Percentiles rank a stretch among this genome's conserved stretches.
These are phyloP conservation scores for Thelonectria rubi DNA, from an alignment of 2,329 filamentous ascomycete species.

Conservation along the genomic window DNA sequence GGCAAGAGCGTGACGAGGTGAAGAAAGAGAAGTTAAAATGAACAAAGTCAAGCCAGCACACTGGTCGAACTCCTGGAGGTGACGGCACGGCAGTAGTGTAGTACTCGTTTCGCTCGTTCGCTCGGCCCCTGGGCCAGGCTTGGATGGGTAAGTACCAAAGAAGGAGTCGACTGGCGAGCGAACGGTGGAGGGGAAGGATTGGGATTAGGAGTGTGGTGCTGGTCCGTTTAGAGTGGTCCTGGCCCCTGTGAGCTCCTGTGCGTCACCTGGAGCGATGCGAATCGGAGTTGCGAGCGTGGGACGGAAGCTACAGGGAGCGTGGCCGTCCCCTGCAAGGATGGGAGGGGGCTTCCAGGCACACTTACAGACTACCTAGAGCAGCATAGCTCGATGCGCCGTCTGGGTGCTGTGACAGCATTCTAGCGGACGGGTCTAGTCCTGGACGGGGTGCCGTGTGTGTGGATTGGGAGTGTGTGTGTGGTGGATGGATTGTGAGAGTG, in stretches of 20 bases:
- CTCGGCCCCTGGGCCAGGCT: constrained; percentile 19
- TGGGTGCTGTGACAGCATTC: constrained; percentile 10
- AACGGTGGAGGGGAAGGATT: constrained; percentile 26
- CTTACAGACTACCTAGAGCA: constrained; percentile 5
- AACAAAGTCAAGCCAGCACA: constrained; percentile 22
- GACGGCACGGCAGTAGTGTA: constrained; percentile 7
- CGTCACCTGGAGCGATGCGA: constrained; percentile 16
- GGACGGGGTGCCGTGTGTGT: no score
- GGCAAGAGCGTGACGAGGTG: constrained; percentile 7
- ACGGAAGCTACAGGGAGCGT: neutral
- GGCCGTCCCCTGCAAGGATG: neutral
- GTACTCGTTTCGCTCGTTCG: constrained; percentile 23
- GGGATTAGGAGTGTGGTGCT: constrained; percentile 22
- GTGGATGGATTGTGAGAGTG: no score
- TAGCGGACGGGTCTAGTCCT: constrained; percentile 31
- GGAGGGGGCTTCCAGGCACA: neutral
- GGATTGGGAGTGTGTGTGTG: no score
- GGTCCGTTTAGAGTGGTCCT: constrained; percentile 11
- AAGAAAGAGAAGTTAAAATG: constrained; percentile 22
- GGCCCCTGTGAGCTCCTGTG: constrained; percentile 3
- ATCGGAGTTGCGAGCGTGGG: neutral
- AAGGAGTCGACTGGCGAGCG: constrained; percentile 11
- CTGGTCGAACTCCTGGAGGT: constrained; percentile 16
- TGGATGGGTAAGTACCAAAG: constrained; percentile 15
- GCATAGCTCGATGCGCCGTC: constrained; percentile 11